Percentiles rank a stretch among this genome's conserved stretches.
Conservation (phyloP, 1,284 basidiomycete genomes). For the Stereum hirsutum region DNA sequence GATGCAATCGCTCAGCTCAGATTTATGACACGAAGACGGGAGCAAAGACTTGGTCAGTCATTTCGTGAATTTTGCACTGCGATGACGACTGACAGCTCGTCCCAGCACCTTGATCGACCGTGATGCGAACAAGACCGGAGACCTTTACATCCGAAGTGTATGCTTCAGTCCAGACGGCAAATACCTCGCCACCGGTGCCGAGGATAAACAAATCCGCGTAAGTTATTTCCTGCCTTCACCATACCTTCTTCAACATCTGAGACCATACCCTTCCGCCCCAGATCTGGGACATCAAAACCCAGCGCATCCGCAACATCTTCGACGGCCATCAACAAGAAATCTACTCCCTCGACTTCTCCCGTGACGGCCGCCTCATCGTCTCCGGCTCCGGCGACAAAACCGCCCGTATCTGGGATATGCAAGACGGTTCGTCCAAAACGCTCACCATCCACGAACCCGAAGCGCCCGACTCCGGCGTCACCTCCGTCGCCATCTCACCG, state of each 20-base stretch:
- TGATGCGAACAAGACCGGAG: constrained; percentile 38
- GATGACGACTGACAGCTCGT: background rate
- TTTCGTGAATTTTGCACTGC: background rate
- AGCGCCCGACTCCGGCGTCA: constrained; percentile 57
- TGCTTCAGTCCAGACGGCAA: constrained; percentile 65
- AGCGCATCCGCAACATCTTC: constrained; percentile 61
- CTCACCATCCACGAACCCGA: constrained; percentile 31
- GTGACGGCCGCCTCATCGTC: constrained; percentile 69
- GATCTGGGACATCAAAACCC: constrained; percentile 81
- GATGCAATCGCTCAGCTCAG: constrained; percentile 86
- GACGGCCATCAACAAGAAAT: constrained; percentile 84
- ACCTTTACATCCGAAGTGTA: constrained; percentile 62
- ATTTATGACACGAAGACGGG: constrained; percentile 88
- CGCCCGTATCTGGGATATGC: constrained; percentile 77
- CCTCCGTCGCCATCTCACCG: constrained; percentile 54
- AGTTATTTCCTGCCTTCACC: constrained; percentile 14
- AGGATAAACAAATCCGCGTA: constrained; percentile 62
- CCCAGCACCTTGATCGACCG: constrained; percentile 50
- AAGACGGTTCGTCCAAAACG: constrained; percentile 38
- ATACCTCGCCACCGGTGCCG: constrained; percentile 59
- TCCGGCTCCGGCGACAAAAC: constrained; percentile 82
- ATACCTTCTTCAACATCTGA: background rate
- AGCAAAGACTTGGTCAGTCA: constrained; percentile 61
- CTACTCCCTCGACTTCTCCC: constrained; percentile 79
- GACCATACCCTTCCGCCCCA: constrained; percentile 18